Conservation (phyloP, 1,139 yeast genomes). For the Yamadazyma atlantica region DNA sequence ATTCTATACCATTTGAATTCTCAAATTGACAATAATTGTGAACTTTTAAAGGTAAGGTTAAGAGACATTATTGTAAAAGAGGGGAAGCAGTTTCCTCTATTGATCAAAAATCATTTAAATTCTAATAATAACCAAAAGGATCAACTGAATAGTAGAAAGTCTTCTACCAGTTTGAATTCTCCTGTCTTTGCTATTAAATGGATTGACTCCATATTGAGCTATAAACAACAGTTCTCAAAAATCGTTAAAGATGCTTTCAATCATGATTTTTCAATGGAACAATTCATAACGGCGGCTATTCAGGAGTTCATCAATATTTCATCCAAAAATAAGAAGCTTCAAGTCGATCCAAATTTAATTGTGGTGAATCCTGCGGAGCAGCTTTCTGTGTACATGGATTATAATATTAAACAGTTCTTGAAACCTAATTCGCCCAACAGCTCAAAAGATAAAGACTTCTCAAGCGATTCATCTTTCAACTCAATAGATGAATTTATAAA, state of each 20-base stretch:
- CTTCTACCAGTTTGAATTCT: constrained; percentile 15
- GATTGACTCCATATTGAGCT: constrained; percentile 59
- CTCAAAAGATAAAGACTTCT: constrained; percentile 17
- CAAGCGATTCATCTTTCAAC: constrained; percentile 22
- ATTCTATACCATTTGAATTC: constrained; percentile 51
- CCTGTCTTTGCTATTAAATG: constrained; percentile 60
- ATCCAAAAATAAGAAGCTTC: constrained; percentile 5
- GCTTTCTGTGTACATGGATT: constrained; percentile 75
- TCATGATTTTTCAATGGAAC: constrained; percentile 50
- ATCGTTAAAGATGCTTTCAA: constrained; percentile 51
- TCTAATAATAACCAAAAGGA: constrained; percentile 15
- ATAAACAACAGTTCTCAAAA: constrained; percentile 52
- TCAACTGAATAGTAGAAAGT: constrained; percentile 24
- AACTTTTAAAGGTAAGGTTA: constrained; percentile 50
- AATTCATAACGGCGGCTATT: constrained; percentile 61
- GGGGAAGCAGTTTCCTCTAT: constrained; percentile 31
- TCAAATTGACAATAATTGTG: constrained; percentile 55
- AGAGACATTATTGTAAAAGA: constrained; percentile 46
- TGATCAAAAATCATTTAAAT: constrained; percentile 23
- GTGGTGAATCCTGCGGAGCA: constrained; percentile 64
- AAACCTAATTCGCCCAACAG: constrained; percentile 31
- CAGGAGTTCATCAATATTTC: constrained; percentile 56
- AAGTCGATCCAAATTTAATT: constrained; percentile 24
- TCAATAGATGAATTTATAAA: constrained; percentile 54
- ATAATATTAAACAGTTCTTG: constrained; percentile 56